Base-by-base conservation (phyloP, 2,329 filamentous ascomycete species). In the Botrytis galanthina region DNA sequence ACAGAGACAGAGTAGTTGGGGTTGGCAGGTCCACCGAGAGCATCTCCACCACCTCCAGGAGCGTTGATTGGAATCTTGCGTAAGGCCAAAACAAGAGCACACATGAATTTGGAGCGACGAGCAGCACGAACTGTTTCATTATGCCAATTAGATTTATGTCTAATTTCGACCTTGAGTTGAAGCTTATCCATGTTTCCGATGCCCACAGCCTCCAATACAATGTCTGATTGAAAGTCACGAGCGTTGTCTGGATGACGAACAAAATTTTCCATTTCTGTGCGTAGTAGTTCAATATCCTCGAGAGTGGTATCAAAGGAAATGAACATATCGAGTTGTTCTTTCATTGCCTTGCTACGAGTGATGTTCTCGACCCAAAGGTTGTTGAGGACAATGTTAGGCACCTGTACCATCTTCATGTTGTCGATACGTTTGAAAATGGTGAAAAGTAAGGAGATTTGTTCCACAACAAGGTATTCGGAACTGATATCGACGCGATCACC, bases 311-410 rank as follows among this genome's bases (percentile, higher is more conserved):
- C 94, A 80, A 93, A 98, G 8, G 91, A 91, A 74, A 97, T 91
- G 75, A 92, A 92, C 70, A 98, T 85, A 18, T 91, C 89, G 70
- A 98, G 75, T 74, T 87, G 70, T 89, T 89, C 83, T 97, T 96
- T 92, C 95, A 98, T 98, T 66, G 94, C 91, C 82, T 94, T 95
- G 81, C 93, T 95, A 71, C 96, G 92, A 16, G 92, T 92, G 75
- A 98, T 89, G 81, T 99, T 99, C 82, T 98, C 95, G 72, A 99
- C 91, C 92, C 94, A 98, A n/a, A 95, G 85, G 70, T 89, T 92
- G 85, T 98, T 98, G 71, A 98, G 87, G 2, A 94, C 86, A 80
- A 97, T 97, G 83, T 99, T 98, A 60, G 96, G 95, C 2, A 97
- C 85, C 82, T 89, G 89, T 1, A 90, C 88, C 70, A 93, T 88